Percentiles rank a stretch among this genome's conserved stretches.
Evolutionary conservation across 768 basidiomycete species (phyloP).

Genomic region (Naganishia vaughanmartiniae): DNA sequence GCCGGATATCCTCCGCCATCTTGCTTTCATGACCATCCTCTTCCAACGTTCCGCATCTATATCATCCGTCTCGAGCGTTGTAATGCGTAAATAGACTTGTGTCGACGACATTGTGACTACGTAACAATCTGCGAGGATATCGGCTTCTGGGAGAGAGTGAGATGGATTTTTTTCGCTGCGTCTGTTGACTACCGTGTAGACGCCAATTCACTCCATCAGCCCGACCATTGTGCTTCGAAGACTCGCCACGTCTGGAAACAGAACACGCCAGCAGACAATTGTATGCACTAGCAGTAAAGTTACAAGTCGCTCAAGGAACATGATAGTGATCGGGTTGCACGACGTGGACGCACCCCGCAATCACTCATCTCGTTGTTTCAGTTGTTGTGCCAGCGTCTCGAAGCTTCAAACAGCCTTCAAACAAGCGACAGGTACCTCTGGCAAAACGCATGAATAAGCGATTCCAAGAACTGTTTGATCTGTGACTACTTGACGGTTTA

Average conservation of each 20-base stretch:
- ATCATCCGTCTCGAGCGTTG: background rate
- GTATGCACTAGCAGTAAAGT: too few relatives aligned
- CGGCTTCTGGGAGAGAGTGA: too few relatives aligned
- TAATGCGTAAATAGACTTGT: background rate
- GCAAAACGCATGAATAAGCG: background rate
- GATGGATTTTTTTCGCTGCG: too few relatives aligned
- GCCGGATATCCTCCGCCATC: background rate
- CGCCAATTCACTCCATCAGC: too few relatives aligned
- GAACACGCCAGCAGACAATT: too few relatives aligned
- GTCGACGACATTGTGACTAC: background rate
- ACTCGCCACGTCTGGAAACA: too few relatives aligned
- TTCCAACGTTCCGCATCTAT: background rate
- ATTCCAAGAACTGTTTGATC: background rate
- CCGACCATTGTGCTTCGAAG: too few relatives aligned
- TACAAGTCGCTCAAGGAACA: background rate
- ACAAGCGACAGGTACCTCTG: background rate
- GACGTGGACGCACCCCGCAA: slow-evolving; percentile 7
- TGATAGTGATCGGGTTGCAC: background rate
- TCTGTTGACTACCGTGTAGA: too few relatives aligned
- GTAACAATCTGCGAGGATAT: too few relatives aligned
- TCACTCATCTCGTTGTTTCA: slow-evolving; percentile 9
- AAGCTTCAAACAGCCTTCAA: too few relatives aligned
- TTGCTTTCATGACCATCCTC: background rate
- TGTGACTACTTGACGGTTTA: background rate
- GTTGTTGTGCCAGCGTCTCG: slow-evolving; percentile 17